These are phyloP conservation scores for Acrocalymma vagum DNA, from an alignment of 2,329 filamentous ascomycete species.

Conservation along the genomic window DNA sequence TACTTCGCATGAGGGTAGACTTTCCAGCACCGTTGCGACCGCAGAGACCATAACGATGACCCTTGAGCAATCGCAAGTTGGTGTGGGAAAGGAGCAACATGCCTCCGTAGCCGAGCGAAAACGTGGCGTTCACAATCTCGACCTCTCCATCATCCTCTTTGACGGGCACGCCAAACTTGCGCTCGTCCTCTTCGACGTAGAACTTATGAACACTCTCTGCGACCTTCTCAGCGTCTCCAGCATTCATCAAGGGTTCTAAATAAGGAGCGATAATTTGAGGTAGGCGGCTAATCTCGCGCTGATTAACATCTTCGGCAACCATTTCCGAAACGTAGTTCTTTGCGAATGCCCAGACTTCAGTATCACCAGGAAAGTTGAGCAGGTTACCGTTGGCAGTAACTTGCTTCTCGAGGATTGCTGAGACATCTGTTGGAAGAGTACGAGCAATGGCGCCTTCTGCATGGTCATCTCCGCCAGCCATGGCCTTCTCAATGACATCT, in stretches of 20 bases:
- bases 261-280: conserved; percentile 75
- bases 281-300: conserved; percentile 80
- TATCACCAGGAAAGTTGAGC: conserved; percentile 67
- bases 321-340: conserved; percentile 82
- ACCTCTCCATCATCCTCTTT: conserved; percentile 91
- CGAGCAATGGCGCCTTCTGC: conserved; percentile 69
- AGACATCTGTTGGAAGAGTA: conserved; percentile 76
- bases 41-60: conserved; percentile 95
- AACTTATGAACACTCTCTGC: conserved; percentile 77
- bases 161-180: conserved; percentile 83
- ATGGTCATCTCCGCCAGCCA: conserved; percentile 68
- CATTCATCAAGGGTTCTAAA: conserved; percentile 73
- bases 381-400: conserved; percentile 75
- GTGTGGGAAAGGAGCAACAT: conserved; percentile 97
- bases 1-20: conserved; percentile 98
- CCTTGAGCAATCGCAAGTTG: conserved; percentile 92
- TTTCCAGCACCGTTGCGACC: conserved; percentile 98
- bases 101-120: conserved; percentile 96
- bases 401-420: conserved; percentile 76
- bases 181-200: conserved; percentile 84
- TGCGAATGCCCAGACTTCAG: conserved; percentile 69
- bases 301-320: conserved; percentile 88
- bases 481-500: conserved; percentile 90
- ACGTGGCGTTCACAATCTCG: conserved; percentile 97
- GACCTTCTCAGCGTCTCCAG: conserved; percentile 69